phyloP scores from a whole-genome alignment of 2,329 filamentous ascomycete genomes.

The Aspergillus calidoustus region DNA sequence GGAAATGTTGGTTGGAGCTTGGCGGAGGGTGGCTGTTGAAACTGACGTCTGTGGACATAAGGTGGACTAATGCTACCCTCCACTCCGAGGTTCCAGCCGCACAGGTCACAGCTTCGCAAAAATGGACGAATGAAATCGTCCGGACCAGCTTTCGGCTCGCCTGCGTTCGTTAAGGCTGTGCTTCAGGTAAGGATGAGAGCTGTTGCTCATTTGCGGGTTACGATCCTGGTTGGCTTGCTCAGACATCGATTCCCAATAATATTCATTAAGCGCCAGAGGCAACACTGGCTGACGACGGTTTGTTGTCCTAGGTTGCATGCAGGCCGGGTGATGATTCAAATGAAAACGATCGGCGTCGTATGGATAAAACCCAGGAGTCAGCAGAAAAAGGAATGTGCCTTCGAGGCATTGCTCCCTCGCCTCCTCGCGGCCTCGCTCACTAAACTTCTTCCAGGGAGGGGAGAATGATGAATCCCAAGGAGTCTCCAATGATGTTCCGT shows the following conservation, averaged over 20 bases:
- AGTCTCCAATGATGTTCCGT: not conserved
- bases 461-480: not conserved
- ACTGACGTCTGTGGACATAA: constrained; percentile 11
- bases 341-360: not conserved
- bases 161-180: constrained; percentile 12
- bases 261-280: not conserved
- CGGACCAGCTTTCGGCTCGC: not conserved
- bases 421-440: not conserved
- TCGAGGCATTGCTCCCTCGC: not conserved
- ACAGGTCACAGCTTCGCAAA: constrained; percentile 9
- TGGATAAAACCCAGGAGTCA: not conserved
- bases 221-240: constrained; percentile 4
- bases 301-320: constrained; percentile 8
- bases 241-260: not conserved
- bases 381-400: not conserved
- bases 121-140: constrained; percentile 6
- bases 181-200: constrained; percentile 5
- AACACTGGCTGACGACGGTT: constrained; percentile 2
- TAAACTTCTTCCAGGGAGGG: not conserved
- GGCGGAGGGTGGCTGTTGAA: constrained; percentile 7
- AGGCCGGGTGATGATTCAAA: not conserved
- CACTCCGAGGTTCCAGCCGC: constrained; percentile 13
- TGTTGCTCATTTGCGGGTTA: constrained; percentile 10
- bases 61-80: not conserved
- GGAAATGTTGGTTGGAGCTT: constrained; percentile 1